These are phyloP conservation scores for Pythium scleroteichum DNA, from an alignment of 352 stramenopile species.

Conservation along the genomic window DNA sequence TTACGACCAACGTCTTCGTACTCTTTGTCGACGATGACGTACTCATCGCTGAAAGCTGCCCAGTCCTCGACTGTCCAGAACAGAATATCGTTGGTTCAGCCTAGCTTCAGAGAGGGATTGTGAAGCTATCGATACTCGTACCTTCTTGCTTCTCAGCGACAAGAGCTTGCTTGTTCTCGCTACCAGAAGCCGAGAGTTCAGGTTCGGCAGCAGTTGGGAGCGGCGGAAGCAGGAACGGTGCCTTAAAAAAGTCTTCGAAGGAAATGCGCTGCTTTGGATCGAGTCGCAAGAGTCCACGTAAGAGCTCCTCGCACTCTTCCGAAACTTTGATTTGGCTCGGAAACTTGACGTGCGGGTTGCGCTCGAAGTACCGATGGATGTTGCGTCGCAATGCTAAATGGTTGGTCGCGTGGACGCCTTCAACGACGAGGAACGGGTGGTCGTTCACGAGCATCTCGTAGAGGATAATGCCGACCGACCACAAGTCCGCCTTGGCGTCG, in stretches of 20 bases:
- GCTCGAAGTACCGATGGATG: slow-evolving; percentile 79
- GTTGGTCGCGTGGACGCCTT: slow-evolving; percentile 76
- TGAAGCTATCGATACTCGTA: slow-evolving; percentile 28
- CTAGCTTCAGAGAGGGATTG: too few species aligned
- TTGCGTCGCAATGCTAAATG: slow-evolving; percentile 75
- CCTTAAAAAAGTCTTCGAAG: slow-evolving; percentile 80
- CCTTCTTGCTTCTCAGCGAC: slow-evolving; percentile 71
- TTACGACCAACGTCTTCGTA: slow-evolving; percentile 79
- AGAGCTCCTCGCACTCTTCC: slow-evolving; percentile 58
- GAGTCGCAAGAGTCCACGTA: slow-evolving; percentile 59
- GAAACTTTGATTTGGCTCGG: slow-evolving; percentile 57
- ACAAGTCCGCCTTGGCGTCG: slow-evolving; percentile 79
- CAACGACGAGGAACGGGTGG: slow-evolving; percentile 75
- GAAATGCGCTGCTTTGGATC: slow-evolving; percentile 70
- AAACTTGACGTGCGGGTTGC: slow-evolving; percentile 48
- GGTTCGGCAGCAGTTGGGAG: slow-evolving; percentile 30
- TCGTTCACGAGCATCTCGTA: slow-evolving; percentile 87
- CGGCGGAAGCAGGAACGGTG: slow-evolving; percentile 63
- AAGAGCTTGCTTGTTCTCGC: slow-evolving; percentile 55
- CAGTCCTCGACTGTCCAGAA: slow-evolving; percentile 48
- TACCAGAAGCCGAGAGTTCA: slow-evolving; percentile 48
- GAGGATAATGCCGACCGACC: slow-evolving; percentile 80
- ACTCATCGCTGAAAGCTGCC: slow-evolving; percentile 75
- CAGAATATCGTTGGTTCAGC: slow-evolving; percentile 12
- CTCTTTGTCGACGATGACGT: slow-evolving; percentile 82